Evolutionary conservation across 495 filamentous ascomycete genomes (phyloP), one percentile per base, ranked within the genome.

Genomic region (Talaromyces nanjingensis): DNA sequence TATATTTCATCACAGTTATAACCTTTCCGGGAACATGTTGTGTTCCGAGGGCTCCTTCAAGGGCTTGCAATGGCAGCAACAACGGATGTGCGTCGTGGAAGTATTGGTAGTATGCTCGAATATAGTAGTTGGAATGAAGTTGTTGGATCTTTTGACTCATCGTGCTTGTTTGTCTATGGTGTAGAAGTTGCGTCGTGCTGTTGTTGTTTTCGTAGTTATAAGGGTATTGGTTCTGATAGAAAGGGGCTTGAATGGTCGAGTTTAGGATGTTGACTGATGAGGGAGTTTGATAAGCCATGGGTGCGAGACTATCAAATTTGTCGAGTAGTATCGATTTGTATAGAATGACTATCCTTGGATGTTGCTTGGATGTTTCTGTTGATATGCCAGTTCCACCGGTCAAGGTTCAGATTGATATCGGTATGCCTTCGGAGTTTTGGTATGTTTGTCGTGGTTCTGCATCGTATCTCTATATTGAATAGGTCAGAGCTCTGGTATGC

Each of bases 31-130:
- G 76, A 14, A 74, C 60, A 3, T 65, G 56, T 11, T 64, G 34
- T 16, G 29, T 24, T 56, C 53, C 53, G 3, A 68, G 58, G 1
- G 73, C 81, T 4, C 87, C 77, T 59, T 85, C 71, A 22, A 85
- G 76, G 59, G 73, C 74, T 45, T 72, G 65, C 29, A 75, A 74
- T 4, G 85, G 85, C 1, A 86, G 67, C 4, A 84, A 72, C 65
- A 91, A 83, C 0, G 90, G 90, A 69, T 93, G 90, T 3, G 84
- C 81, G 3, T 78, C 78, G 66, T 91, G 85, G 69, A 92, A 92
- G 73, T 85, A 82, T 52, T 77, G 72, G 71, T 84, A 88, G 68
- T 83, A 88, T 9, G 84, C 71, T 59, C 81, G 77, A 29, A 81
- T 67, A 34, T 81, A 70, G 42, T 56, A 56, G 3, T 16, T 29